Percentiles rank a stretch among this genome's conserved stretches.
Conservation (phyloP, 768 basidiomycete genomes). For the Amanita rubescens region DNA sequence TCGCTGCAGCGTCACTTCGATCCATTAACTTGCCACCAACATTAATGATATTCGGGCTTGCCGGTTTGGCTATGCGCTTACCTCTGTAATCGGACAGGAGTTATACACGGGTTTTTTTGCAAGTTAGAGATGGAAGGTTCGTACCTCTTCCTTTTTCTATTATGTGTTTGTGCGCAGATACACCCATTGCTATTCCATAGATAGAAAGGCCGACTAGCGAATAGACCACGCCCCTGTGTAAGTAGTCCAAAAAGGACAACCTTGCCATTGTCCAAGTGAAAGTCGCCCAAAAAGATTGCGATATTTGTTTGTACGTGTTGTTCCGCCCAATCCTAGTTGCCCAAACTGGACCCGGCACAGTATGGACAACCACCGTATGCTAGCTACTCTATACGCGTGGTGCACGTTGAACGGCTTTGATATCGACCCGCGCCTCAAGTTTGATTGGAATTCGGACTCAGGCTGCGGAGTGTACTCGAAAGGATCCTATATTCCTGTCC, state of each 20-base stretch:
- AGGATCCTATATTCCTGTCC: constrained; percentile 23
- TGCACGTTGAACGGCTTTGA: constrained; percentile 36
- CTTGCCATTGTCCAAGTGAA: not conserved
- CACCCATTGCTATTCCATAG: constrained; percentile 46
- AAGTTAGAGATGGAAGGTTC: constrained; percentile 11
- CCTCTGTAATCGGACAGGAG: constrained; percentile 21
- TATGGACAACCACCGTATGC: not conserved
- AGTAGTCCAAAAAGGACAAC: constrained; percentile 34
- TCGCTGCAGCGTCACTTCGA: constrained; percentile 20
- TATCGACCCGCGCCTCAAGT: constrained; percentile 38
- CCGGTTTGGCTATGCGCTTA: constrained; percentile 15
- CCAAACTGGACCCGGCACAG: not conserved
- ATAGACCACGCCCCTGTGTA: constrained; percentile 50
- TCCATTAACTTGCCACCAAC: constrained; percentile 23
- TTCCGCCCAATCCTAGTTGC: not conserved
- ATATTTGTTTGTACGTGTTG: constrained; percentile 1
- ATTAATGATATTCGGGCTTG: constrained; percentile 2
- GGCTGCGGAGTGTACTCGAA: constrained; percentile 31
- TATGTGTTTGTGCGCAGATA: constrained; percentile 46
- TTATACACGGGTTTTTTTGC: constrained; percentile 7
- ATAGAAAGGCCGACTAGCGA: constrained; percentile 44
- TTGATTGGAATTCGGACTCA: constrained; percentile 21
- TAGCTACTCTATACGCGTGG: constrained; percentile 29
- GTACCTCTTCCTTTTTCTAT: constrained; percentile 49
- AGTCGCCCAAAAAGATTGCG: not conserved